Evolutionary conservation across 371 early-diverging fungal genomes (phyloP).

Genomic region (Mucor racemosus): DNA sequence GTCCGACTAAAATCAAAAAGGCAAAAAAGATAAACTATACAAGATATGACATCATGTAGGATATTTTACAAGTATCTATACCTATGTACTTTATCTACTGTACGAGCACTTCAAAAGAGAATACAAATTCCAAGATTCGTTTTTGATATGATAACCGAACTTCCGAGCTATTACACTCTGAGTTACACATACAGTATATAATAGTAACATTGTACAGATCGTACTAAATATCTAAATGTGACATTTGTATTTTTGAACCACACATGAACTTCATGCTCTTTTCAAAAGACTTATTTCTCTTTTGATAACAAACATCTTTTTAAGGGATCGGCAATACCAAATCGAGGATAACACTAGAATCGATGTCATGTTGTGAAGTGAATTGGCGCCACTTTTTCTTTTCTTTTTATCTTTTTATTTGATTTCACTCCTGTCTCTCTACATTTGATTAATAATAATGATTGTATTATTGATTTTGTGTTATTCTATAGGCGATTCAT

Average conservation of each 20-base stretch:
- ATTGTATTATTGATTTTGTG: background rate
- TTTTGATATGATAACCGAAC: slow-evolving; percentile 8
- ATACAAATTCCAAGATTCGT: background rate
- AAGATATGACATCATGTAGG: slow-evolving; percentile 1
- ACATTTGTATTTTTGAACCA: background rate
- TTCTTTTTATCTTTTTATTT: background rate
- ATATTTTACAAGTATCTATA: too few relatives aligned
- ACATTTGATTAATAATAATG: background rate
- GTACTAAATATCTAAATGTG: background rate
- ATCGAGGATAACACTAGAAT: background rate
- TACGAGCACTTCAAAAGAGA: too few relatives aligned
- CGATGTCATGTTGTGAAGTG: slow-evolving; percentile 14
- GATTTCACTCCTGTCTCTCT: too few relatives aligned
- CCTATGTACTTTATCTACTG: too few relatives aligned
- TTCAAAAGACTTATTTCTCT: background rate
- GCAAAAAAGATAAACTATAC: background rate
- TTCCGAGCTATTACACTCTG: slow-evolving; percentile 14
- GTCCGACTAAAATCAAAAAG: background rate
- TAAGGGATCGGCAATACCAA: slow-evolving; percentile 16
- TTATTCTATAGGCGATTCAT: slow-evolving; percentile 1
- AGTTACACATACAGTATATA: slow-evolving; percentile 7
- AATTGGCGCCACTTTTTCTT: slow-evolving; percentile 17
- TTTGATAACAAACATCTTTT: background rate
- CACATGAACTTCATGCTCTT: slow-evolving; percentile 1
- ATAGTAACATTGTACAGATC: slow-evolving; percentile 8